Evolutionary conservation across 805 yeast genomes (phyloP).

Genomic region (Saturnispora diversa): DNA sequence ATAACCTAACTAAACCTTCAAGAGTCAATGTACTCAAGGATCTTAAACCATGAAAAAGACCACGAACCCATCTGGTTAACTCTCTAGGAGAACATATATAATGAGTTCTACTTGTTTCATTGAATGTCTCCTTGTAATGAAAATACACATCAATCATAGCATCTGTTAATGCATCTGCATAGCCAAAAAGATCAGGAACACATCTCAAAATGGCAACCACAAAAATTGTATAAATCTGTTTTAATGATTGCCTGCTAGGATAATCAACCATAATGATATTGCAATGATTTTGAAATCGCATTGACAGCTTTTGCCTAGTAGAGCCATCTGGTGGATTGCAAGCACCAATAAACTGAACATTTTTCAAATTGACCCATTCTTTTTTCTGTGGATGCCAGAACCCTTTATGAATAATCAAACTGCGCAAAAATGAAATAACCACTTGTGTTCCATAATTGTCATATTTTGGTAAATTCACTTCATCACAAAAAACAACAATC

Average conservation of each 20-base stretch:
- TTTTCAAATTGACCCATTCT: constrained; percentile 57
- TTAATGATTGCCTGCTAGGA: constrained; percentile 57
- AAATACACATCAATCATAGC: constrained; percentile 63
- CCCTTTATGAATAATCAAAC: constrained; percentile 63
- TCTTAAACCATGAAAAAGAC: constrained; percentile 40
- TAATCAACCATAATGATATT: constrained; percentile 68
- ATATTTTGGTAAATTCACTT: constrained; percentile 68
- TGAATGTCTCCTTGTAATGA: constrained; percentile 35
- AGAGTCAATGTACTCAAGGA: constrained; percentile 27
- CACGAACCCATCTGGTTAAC: constrained; percentile 77
- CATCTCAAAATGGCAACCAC: constrained; percentile 47
- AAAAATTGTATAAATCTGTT: constrained; percentile 59
- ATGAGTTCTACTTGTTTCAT: constrained; percentile 38
- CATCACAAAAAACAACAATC: constrained; percentile 86
- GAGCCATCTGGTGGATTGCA: constrained; percentile 84
- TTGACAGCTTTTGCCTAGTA: constrained; percentile 54
- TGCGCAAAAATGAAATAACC: constrained; percentile 65
- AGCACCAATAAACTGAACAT: constrained; percentile 86
- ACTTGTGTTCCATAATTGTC: constrained; percentile 71
- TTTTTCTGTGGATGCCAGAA: constrained; percentile 60
- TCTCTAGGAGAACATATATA: constrained; percentile 86
- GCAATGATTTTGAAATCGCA: constrained; percentile 60
- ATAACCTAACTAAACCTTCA: constrained; percentile 46
- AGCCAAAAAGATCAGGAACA: constrained; percentile 55
- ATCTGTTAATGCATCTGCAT: constrained; percentile 40